These are phyloP conservation scores for Digitaria exilis DNA, from an alignment of 202 grass and related monocot species.

Conservation along the genomic window DNA sequence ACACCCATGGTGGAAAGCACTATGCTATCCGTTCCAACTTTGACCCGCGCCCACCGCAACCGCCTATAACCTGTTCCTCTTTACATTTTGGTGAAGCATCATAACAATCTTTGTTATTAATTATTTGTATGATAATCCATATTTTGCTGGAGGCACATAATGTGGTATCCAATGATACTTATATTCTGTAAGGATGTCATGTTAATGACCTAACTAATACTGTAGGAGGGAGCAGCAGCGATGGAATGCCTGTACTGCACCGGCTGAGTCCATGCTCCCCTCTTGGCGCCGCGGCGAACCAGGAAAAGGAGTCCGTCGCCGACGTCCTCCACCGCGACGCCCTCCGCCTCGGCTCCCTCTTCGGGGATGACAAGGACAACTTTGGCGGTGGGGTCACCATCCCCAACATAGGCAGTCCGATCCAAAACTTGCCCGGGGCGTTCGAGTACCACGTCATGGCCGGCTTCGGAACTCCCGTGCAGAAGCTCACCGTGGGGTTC, in stretches of 20 bases:
- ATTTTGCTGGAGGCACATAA: too few species aligned
- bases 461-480: neutral
- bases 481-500: neutral
- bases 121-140: neutral
- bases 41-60: neutral
- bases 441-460: conserved; percentile 4
- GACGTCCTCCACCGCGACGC: conserved; percentile 25
- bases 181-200: neutral
- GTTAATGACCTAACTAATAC: neutral
- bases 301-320: neutral
- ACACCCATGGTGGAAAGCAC: conserved; percentile 9
- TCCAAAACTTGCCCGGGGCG: neutral
- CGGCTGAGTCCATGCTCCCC: conserved; percentile 8
- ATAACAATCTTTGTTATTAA: neutral
- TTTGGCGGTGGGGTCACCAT: neutral
- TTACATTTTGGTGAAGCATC: neutral
- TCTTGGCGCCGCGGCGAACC: neutral
- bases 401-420: neutral
- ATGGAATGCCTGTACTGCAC: neutral
- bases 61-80: neutral
- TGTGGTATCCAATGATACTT: too few species aligned
- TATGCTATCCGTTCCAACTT: neutral
- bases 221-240: neutral
- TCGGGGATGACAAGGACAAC: neutral
- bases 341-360: neutral